These are phyloP conservation scores for Beta macrorhiza DNA, from an alignment of 179 eudicot species.

Conservation along the genomic window DNA sequence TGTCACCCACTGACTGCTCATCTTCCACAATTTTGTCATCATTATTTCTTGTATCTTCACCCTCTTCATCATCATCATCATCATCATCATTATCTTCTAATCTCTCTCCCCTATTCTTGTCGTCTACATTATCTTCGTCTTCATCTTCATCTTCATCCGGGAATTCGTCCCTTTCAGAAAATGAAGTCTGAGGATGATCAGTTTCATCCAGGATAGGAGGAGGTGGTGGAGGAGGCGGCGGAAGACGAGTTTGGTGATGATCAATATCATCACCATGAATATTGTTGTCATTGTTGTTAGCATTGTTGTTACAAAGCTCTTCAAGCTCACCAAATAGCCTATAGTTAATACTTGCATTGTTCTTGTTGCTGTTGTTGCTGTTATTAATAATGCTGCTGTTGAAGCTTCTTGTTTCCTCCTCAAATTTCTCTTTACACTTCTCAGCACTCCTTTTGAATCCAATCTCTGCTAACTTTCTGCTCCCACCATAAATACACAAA, in stretches of 20 bases:
- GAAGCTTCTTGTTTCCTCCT: slow-evolving; percentile 66
- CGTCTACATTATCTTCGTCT: slow-evolving; percentile 18
- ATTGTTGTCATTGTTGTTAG: slow-evolving; percentile 18
- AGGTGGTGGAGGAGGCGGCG: slow-evolving; percentile 5
- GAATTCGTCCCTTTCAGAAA: slow-evolving; percentile 17
- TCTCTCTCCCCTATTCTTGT: slow-evolving; percentile 13
- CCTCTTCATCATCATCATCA: background rate
- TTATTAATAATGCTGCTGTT: slow-evolving; percentile 30
- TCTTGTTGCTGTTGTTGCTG: slow-evolving; percentile 22
- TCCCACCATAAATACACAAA: slow-evolving; percentile 37
- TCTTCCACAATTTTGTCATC: slow-evolving; percentile 5
- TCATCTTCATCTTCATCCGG: slow-evolving; percentile 10
- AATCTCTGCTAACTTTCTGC: slow-evolving; percentile 77
- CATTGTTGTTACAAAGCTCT: slow-evolving; percentile 45
- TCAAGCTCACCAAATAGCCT: slow-evolving; percentile 76
- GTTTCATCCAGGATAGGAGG: background rate
- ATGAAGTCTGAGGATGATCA: background rate
- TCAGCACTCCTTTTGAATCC: slow-evolving; percentile 76
- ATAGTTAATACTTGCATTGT: slow-evolving; percentile 28
- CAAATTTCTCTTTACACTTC: slow-evolving; percentile 80
- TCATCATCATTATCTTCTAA: background rate
- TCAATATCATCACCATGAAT: slow-evolving; percentile 16
- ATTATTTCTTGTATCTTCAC: slow-evolving; percentile 12
- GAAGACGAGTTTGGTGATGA: background rate
- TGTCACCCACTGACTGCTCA: slow-evolving; percentile 30